Evolutionary conservation across 345 rosid genomes (phyloP).

Genomic region (Eucalyptus sideroxylon): DNA sequence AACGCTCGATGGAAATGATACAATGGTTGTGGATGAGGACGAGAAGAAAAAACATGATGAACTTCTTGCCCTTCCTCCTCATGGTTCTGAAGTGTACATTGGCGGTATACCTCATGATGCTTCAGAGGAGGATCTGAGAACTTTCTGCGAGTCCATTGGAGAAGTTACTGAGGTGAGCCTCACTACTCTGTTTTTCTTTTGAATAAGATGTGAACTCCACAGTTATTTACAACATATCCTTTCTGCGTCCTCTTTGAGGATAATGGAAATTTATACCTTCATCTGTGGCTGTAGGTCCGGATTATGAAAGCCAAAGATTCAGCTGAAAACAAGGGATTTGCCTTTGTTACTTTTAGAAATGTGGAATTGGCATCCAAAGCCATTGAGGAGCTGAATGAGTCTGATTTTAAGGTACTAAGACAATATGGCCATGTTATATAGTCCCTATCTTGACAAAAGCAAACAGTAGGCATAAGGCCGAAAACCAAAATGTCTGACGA

Average conservation of each 20-base stretch:
- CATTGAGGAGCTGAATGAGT: slow-evolving; percentile 57
- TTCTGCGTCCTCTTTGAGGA: background rate
- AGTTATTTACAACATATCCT: background rate
- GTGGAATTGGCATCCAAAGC: slow-evolving; percentile 75
- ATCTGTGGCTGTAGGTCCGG: slow-evolving; percentile 42
- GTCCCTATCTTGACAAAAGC: background rate
- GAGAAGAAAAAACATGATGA: slow-evolving; percentile 52
- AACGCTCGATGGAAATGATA: slow-evolving; percentile 6
- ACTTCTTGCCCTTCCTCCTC: slow-evolving; percentile 87
- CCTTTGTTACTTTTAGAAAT: slow-evolving; percentile 76
- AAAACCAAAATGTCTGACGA: background rate
- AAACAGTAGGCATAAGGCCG: background rate
- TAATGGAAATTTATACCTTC: background rate
- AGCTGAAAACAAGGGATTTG: slow-evolving; percentile 69
- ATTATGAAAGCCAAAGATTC: slow-evolving; percentile 82
- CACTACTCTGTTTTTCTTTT: background rate
- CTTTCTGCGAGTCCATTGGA: slow-evolving; percentile 75
- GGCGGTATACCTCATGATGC: slow-evolving; percentile 76
- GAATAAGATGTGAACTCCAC: background rate
- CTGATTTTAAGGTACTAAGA: slow-evolving; percentile 54
- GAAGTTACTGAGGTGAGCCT: slow-evolving; percentile 67
- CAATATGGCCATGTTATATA: background rate
- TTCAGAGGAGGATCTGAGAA: slow-evolving; percentile 59
- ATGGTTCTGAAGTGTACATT: slow-evolving; percentile 84
- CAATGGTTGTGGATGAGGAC: slow-evolving; percentile 26